Evolutionary conservation across 2,329 filamentous ascomycete species (phyloP).

Genomic region (Fusarium nurragi): DNA sequence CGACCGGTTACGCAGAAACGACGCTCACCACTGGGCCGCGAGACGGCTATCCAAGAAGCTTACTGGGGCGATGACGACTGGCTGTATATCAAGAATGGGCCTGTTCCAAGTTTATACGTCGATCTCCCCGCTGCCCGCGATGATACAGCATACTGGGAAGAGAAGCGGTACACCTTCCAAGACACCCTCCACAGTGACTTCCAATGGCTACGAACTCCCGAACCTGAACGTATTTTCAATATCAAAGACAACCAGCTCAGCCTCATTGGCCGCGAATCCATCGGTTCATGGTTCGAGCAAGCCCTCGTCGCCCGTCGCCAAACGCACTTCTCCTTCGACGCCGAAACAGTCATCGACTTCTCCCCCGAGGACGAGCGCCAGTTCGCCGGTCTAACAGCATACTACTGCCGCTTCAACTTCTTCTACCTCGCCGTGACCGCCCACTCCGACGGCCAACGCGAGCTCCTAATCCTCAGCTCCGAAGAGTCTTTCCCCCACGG

Average conservation of each 20-base stretch:
- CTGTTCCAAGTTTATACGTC: slow-evolving; percentile 63
- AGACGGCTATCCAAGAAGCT: slow-evolving; percentile 67
- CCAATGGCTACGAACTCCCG: slow-evolving; percentile 67
- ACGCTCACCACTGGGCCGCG: slow-evolving; percentile 63
- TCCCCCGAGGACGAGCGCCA: slow-evolving; percentile 66
- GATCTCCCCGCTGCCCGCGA: slow-evolving; percentile 60
- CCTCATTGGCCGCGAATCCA: slow-evolving; percentile 60
- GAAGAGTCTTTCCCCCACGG: slow-evolving; percentile 66
- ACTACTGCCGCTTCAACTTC: slow-evolving; percentile 72
- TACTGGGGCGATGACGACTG: slow-evolving; percentile 69
- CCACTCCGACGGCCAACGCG: slow-evolving; percentile 63
- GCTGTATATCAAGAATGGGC: slow-evolving; percentile 69
- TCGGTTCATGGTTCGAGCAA: slow-evolving; percentile 69
- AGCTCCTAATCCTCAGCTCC: slow-evolving; percentile 66
- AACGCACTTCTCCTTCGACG: slow-evolving; percentile 68
- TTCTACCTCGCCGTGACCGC: slow-evolving; percentile 71
- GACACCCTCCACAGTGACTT: slow-evolving; percentile 60
- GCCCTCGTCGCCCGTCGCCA: slow-evolving; percentile 64
- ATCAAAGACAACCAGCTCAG: slow-evolving; percentile 53
- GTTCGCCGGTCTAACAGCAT: slow-evolving; percentile 68
- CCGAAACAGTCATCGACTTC: slow-evolving; percentile 65
- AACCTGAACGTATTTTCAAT: slow-evolving; percentile 62
- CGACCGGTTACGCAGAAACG: slow-evolving; percentile 62
- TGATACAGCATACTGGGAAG: slow-evolving; percentile 60
- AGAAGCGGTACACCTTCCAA: slow-evolving; percentile 59